phyloP scores from a whole-genome alignment of 1,284 basidiomycete species.

The Coriolopsis trogii region DNA sequence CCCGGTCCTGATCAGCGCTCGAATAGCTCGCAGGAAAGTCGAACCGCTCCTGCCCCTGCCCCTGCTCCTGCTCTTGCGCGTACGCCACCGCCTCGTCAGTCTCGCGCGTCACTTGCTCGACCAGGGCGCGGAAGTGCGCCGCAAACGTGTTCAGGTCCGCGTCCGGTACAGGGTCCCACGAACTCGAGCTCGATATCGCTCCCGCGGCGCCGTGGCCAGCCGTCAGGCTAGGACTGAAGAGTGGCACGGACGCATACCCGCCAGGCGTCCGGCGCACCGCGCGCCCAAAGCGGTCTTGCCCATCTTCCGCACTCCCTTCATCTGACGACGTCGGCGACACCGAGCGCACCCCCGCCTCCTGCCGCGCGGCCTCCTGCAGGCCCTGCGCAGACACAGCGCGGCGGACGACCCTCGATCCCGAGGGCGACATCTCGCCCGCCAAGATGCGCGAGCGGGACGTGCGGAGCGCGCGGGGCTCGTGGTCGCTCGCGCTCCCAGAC shows the following conservation, averaged over 20 bases:
- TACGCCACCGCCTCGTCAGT: constrained; percentile 48
- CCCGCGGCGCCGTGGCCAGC: not conserved
- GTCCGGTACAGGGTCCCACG: constrained; percentile 29
- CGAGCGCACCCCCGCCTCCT: constrained; percentile 9
- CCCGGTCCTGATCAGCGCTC: constrained; percentile 22
- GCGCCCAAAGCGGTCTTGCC: constrained; percentile 25
- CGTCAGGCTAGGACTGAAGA: constrained; percentile 7
- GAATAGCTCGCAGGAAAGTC: constrained; percentile 15
- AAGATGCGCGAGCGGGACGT: constrained; percentile 25
- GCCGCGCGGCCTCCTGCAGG: constrained; percentile 8
- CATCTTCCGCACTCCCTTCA: constrained; percentile 22
- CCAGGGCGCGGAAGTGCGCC: constrained; percentile 51
- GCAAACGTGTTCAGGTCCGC: constrained; percentile 45
- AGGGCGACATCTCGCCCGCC: constrained; percentile 16
- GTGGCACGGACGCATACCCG: constrained; percentile 22
- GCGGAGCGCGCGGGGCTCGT: constrained; percentile 25
- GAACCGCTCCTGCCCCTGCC: constrained; percentile 23
- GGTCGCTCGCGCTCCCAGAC: constrained; percentile 14
- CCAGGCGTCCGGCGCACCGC: constrained; percentile 18
- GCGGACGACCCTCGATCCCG: constrained; percentile 19
- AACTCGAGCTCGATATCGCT: not conserved
- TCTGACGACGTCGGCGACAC: constrained; percentile 27
- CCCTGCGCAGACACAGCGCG: constrained; percentile 18
- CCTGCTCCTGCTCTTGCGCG: no score
- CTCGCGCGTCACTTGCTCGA: constrained; percentile 53